Evolutionary conservation across 805 yeast genomes (phyloP).

Genomic region (Hanseniaspora clermontiae): DNA sequence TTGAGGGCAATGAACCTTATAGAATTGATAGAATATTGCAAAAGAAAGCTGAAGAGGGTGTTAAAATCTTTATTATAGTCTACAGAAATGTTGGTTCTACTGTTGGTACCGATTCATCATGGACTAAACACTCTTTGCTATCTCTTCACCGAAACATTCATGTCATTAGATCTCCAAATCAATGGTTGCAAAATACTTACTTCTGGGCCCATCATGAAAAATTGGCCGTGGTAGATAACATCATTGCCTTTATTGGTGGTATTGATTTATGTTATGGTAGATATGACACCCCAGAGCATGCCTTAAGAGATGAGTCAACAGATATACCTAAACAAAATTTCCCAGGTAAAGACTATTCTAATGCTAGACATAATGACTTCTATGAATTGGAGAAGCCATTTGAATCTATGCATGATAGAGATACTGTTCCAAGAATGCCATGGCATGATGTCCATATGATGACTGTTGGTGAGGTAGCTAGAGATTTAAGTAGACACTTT

Average conservation of each 20-base stretch:
- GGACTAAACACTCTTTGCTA: conserved; percentile 86
- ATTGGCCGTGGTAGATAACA: conserved; percentile 71
- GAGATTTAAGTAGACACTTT: conserved; percentile 86
- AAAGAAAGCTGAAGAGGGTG: conserved; percentile 87
- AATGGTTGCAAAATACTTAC: conserved; percentile 77
- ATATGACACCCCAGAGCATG: conserved; percentile 94
- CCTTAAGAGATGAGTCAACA: conserved; percentile 60
- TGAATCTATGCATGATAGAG: conserved; percentile 82
- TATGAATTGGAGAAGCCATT: conserved; percentile 69
- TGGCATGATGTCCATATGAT: conserved; percentile 99
- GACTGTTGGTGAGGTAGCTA: conserved; percentile 84
- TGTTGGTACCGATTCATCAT: conserved; percentile 83
- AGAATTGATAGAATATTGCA: conserved; percentile 78
- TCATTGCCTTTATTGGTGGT: conserved; percentile 87
- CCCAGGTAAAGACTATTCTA: conserved; percentile 96
- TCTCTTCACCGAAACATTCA: conserved; percentile 77
- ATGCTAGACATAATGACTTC: conserved; percentile 87
- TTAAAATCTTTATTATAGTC: conserved; percentile 79
- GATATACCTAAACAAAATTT: conserved; percentile 45
- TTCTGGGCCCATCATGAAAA: conserved; percentile 99
- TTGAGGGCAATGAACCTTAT: conserved; percentile 88
- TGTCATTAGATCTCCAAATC: conserved; percentile 90
- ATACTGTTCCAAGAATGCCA: conserved; percentile 82
- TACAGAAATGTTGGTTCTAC: conserved; percentile 90
- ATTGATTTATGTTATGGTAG: conserved; percentile 92